Conservation (phyloP, 2,329 filamentous ascomycete species). For the Diaporthe eres region DNA sequence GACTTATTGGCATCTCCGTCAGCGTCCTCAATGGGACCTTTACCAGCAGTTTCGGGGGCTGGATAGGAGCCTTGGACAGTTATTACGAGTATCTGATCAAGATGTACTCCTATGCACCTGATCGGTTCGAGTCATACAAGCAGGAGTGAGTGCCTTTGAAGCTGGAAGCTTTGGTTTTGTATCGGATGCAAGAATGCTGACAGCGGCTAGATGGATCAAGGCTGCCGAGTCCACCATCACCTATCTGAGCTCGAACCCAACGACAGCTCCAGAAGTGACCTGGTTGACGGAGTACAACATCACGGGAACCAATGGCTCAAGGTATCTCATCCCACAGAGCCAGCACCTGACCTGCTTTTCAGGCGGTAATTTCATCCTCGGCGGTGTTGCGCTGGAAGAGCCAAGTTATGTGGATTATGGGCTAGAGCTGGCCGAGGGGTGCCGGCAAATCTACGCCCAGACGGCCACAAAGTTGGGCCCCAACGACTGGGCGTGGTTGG, state of each 20-base stretch:
- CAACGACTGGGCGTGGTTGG: slow-evolving; percentile 9
- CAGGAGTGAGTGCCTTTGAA: not conserved
- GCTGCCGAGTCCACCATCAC: slow-evolving; percentile 28
- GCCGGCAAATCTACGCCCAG: not conserved
- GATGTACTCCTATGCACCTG: slow-evolving; percentile 33
- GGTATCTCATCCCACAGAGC: slow-evolving; percentile 6
- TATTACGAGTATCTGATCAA: slow-evolving; percentile 32
- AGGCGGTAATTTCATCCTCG: slow-evolving; percentile 25
- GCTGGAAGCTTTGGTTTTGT: no score
- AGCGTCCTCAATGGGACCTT: slow-evolving; percentile 11
- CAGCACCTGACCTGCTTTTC: slow-evolving; percentile 24
- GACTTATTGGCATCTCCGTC: slow-evolving; percentile 3
- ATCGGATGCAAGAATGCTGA: not conserved
- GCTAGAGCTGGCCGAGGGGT: slow-evolving; percentile 8
- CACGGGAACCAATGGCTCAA: slow-evolving; percentile 7
- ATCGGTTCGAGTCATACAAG: slow-evolving; percentile 14
- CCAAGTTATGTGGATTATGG: slow-evolving; percentile 22
- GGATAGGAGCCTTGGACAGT: slow-evolving; percentile 28
- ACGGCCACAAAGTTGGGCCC: not conserved
- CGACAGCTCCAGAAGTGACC: slow-evolving; percentile 7
- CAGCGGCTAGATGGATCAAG: slow-evolving; percentile 3
- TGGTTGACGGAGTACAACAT: slow-evolving; percentile 11
- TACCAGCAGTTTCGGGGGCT: slow-evolving; percentile 14
- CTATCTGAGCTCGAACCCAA: slow-evolving; percentile 25
- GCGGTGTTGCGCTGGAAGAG: slow-evolving; percentile 1